Conservation (phyloP, 768 basidiomycete genomes). For the Clitopilus passeckerianus region DNA sequence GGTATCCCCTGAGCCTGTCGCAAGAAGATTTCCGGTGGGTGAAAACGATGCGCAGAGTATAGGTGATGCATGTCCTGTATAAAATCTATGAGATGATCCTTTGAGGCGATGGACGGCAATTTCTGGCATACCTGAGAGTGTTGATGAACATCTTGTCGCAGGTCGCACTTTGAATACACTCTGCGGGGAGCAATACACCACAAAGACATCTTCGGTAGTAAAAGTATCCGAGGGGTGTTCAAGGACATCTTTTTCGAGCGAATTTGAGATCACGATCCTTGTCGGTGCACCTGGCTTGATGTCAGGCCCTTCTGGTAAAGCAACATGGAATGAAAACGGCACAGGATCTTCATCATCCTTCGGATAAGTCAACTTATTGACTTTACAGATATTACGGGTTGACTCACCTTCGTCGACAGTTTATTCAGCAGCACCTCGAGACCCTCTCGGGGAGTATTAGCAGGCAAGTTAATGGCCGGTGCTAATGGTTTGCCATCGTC, state of each 20-base stretch:
- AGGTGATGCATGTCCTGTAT: constrained; percentile 80
- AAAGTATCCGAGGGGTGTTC: constrained; percentile 66
- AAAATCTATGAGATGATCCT: not conserved
- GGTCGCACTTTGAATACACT: constrained; percentile 93
- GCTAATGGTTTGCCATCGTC: constrained; percentile 79
- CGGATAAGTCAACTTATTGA: constrained; percentile 12
- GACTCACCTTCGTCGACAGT: constrained; percentile 64
- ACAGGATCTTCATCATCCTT: constrained; percentile 79
- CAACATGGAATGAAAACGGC: constrained; percentile 88
- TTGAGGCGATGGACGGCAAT: not conserved
- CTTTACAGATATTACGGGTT: constrained; percentile 1
- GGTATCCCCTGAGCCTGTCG: constrained; percentile 94
- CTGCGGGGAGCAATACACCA: constrained; percentile 90
- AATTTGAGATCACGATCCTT: constrained; percentile 78
- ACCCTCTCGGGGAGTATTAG: constrained; percentile 78
- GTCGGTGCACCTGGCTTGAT: constrained; percentile 55
- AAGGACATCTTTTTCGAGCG: constrained; percentile 79
- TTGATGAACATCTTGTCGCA: constrained; percentile 91
- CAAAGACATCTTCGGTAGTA: constrained; percentile 82
- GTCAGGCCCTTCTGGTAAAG: constrained; percentile 53
- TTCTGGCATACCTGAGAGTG: constrained; percentile 63
- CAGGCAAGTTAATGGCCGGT: constrained; percentile 85
- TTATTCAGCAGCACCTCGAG: constrained; percentile 89
- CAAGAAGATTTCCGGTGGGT: constrained; percentile 85
- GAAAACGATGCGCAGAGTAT: constrained; percentile 96